Evolutionary conservation across 163 green algal genomes (phyloP).

Genomic region (Picocystis sp.): DNA sequence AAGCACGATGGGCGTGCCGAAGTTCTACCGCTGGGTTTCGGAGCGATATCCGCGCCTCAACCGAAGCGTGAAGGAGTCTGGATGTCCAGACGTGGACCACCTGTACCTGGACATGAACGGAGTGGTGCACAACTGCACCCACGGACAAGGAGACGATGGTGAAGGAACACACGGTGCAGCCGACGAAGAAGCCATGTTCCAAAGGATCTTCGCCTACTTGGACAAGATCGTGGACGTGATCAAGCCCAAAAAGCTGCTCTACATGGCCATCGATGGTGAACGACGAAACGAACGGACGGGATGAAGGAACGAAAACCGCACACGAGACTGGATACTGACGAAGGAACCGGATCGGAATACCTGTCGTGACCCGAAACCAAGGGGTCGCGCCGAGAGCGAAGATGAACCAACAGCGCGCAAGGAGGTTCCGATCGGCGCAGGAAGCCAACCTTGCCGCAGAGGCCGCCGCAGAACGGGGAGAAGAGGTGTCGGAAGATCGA

Average conservation of each 20-base stretch:
- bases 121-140: conserved; percentile 73
- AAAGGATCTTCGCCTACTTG: conserved; percentile 72
- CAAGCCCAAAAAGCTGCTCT: conserved; percentile 72
- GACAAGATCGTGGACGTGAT: conserved; percentile 78
- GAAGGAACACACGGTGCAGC: not conserved
- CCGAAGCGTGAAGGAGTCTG: conserved; percentile 36
- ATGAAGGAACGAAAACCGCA: too few relatives aligned
- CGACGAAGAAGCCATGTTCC: conserved; percentile 69
- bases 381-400: conserved; percentile 76
- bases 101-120: conserved; percentile 70
- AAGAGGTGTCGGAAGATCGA: conserved; percentile 12
- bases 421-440: conserved; percentile 54
- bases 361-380: conserved; percentile 5
- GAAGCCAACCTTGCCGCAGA: conserved; percentile 6
- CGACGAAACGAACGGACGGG: too few relatives aligned
- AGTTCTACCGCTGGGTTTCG: conserved; percentile 87
- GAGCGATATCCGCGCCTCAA: conserved; percentile 85
- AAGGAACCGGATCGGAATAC: too few relatives aligned
- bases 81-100: conserved; percentile 42
- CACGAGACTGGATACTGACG: too few relatives aligned
- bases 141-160: conserved; percentile 19
- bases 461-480: conserved; percentile 3
- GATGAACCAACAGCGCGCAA: conserved; percentile 87
- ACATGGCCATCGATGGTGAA: conserved; percentile 87
- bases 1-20: conserved; percentile 35